These are phyloP conservation scores for Mucor lusitanicus DNA, from an alignment of 371 early-diverging fungal species.

Conservation along the genomic window DNA sequence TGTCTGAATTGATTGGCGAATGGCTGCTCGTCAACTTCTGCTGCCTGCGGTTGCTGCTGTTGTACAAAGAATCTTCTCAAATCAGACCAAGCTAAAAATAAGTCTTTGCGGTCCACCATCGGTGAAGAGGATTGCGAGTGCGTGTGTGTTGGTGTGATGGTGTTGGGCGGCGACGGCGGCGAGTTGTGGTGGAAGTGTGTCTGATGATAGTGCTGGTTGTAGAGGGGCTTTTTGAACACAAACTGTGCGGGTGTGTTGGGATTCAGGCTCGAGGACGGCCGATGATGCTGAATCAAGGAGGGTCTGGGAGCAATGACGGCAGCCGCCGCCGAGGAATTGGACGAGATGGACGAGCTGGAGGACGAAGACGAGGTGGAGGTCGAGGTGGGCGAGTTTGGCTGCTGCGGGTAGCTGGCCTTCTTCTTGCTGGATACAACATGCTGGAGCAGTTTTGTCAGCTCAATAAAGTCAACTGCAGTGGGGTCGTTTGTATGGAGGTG, in stretches of 20 bases:
- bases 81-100: slow-evolving; percentile 12
- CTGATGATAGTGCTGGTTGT: slow-evolving; percentile 38
- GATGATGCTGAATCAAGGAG: neutral
- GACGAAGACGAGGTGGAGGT: neutral
- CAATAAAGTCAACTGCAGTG: slow-evolving; percentile 23
- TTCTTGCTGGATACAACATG: slow-evolving; percentile 18
- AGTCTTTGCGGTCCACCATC: neutral
- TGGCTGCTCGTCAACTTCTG: slow-evolving; percentile 3
- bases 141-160: neutral
- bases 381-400: slow-evolving; percentile 5
- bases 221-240: slow-evolving; percentile 41
- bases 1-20: slow-evolving; percentile 40
- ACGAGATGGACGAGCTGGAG: neutral
- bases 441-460: slow-evolving; percentile 30
- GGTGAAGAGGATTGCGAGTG: neutral
- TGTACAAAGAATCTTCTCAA: slow-evolving; percentile 20
- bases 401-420: neutral
- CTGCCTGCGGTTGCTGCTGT: neutral
- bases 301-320: neutral
- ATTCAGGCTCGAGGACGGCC: slow-evolving; percentile 1
- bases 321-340: neutral
- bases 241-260: slow-evolving; percentile 32
- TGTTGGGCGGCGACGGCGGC: neutral
- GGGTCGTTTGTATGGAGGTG: slow-evolving; percentile 34
- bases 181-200: slow-evolving; percentile 37